Percentiles rank a stretch among this genome's conserved stretches.
Evolutionary conservation across 208 protist genomes (phyloP).

Genomic region (Blastocrithidia nonstop): DNA sequence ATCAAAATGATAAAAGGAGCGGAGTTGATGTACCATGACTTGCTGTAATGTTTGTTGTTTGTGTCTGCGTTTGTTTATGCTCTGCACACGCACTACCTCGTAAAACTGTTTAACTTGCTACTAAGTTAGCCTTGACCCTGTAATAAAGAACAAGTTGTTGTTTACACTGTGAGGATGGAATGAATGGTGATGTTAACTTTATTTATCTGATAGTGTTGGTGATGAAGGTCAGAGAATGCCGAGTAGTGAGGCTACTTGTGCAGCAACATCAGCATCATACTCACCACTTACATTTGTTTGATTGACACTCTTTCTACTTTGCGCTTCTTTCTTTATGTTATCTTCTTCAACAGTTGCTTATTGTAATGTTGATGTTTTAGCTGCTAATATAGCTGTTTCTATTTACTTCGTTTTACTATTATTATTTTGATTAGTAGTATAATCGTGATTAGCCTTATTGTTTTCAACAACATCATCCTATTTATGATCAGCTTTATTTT

Average conservation of each 20-base stretch:
- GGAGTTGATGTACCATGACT: no score
- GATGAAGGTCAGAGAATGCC: slow-evolving; percentile 46
- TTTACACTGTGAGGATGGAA: background rate
- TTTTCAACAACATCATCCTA: no score
- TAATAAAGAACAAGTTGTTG: background rate
- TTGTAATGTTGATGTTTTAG: background rate
- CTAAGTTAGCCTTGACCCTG: background rate
- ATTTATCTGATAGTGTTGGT: background rate
- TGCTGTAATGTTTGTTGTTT: no score
- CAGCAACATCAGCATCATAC: slow-evolving; percentile 14
- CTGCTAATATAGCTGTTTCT: background rate
- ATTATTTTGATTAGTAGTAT: background rate
- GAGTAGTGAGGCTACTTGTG: slow-evolving; percentile 22
- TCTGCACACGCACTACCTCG: slow-evolving; percentile 24
- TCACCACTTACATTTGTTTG: slow-evolving; percentile 28
- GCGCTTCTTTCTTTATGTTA: background rate
- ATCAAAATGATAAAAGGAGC: no score
- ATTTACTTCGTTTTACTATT: background rate
- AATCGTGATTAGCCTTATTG: no score
- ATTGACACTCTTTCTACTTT: slow-evolving; percentile 42
- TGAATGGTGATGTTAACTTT: background rate
- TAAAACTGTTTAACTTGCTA: slow-evolving; percentile 16
- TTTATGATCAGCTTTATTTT: no score
- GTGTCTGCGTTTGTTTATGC: no score
- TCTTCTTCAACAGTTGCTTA: background rate